phyloP scores from a whole-genome alignment of 2,329 filamentous ascomycete genomes.

The Penicillium sp. region DNA sequence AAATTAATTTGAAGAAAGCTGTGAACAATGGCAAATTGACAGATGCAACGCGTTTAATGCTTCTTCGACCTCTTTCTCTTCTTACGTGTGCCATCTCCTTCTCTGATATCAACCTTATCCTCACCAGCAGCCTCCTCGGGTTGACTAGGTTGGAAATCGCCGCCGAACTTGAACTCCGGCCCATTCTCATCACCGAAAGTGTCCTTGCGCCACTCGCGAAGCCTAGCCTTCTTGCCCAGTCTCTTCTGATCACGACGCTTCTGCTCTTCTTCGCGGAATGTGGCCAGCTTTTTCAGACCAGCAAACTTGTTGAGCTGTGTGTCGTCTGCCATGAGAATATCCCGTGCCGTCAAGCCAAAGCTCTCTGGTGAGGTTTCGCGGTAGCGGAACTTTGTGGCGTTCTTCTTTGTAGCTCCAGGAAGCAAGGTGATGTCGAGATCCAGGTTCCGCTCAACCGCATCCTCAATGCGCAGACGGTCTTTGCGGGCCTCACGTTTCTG shows the following conservation, averaged over 20 bases:
- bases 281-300: conserved; percentile 89
- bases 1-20: conserved; percentile 1
- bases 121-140: conserved; percentile 23
- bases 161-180: conserved; percentile 34
- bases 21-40: conserved; percentile 9
- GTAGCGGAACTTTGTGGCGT: conserved; percentile 71
- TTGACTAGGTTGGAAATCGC: conserved; percentile 18
- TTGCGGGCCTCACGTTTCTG: conserved; percentile 71
- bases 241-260: conserved; percentile 85
- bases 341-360: conserved; percentile 83
- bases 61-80: conserved; percentile 49
- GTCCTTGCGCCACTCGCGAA: conserved; percentile 79
- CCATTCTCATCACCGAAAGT: conserved; percentile 63
- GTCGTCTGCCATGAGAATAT: conserved; percentile 90
- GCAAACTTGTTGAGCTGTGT: conserved; percentile 82
- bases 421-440: conserved; percentile 67
- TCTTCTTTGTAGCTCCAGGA: conserved; percentile 53
- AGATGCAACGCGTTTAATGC: conserved; percentile 26
- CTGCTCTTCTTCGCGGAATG: conserved; percentile 83
- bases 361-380: conserved; percentile 87
- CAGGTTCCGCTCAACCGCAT: conserved; percentile 77
- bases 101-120: conserved; percentile 43
- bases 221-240: conserved; percentile 85
- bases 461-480: conserved; percentile 79
- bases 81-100: conserved; percentile 40